A percentile compares a stretch with the other conserved stretches of the same genome.
Conservation (phyloP, 768 basidiomycete species). For the Boletus subparvulus region DNA sequence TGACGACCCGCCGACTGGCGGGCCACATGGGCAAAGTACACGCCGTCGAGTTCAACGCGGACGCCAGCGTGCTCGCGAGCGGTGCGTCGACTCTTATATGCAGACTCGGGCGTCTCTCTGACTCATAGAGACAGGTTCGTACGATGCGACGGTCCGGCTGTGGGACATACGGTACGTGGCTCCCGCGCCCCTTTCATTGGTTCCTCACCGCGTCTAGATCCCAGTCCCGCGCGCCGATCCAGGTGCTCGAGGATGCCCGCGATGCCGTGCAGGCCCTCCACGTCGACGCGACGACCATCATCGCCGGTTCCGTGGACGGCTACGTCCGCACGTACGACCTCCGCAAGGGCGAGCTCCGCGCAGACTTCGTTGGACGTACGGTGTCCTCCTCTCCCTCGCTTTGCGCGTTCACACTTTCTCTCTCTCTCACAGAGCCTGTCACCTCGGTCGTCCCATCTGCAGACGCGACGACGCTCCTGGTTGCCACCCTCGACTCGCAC, state of each 20-base stretch:
- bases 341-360: conserved; percentile 84
- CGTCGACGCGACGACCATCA: conserved; percentile 63
- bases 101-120: background rate
- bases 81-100: conserved; percentile 44
- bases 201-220: conserved; percentile 44
- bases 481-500: conserved; percentile 80
- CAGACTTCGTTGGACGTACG: conserved; percentile 90
- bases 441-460: conserved; percentile 78
- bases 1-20: conserved; percentile 76
- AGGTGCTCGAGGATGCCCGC: conserved; percentile 82
- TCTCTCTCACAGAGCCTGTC: conserved; percentile 64
- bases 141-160: conserved; percentile 84
- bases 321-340: conserved; percentile 92
- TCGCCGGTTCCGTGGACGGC: conserved; percentile 89
- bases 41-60: conserved; percentile 85
- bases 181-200: rapidly evolving
- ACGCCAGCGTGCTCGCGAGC: conserved; percentile 83
- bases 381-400: conserved; percentile 9
- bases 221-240: conserved; percentile 82
- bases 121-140: conserved; percentile 61
- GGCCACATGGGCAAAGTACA: conserved; percentile 93
- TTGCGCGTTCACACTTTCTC: background rate
- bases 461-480: conserved; percentile 78
- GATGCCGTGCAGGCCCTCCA: conserved; percentile 83
- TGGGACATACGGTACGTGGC: conserved; percentile 83